Base-by-base conservation (phyloP, 2,329 filamentous ascomycete genomes). In the Cadophora sp. region DNA sequence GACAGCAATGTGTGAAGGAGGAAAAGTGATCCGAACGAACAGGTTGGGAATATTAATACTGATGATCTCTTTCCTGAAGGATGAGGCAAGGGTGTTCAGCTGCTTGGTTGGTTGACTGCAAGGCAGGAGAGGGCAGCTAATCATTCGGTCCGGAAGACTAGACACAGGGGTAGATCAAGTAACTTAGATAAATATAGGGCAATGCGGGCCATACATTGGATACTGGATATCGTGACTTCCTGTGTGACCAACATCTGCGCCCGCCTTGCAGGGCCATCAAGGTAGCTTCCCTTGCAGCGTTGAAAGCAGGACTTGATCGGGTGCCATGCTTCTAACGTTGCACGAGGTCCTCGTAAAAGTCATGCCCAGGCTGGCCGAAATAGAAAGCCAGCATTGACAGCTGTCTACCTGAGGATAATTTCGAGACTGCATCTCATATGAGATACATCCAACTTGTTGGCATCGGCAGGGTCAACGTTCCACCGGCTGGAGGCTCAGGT, bases 381-480 rank as follows among this genome's bases (percentile, higher is more conserved):
- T 12, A 37, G 7, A 58, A 11, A 34, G 29, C 1, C 53, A 22
- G 4, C n/a, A 22, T 58, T 1, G 34, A 14, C 9, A 24, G 27
- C 19, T 58, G 26, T 46, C 16, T 59, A 26, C 22, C 55, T 58
- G 19, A 22, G n/a, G 22, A 40, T 16, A 24, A 22, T 24, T 40
- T 40, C 55, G 31, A 43, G 55, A 40, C 31, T 40, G 6, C 29
- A 58, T 37, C 27, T 37, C 29, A n/a, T 24, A 11, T 26, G 22
- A 40, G 34, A 37, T 24, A 59, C 22, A 34, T 37, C 29, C n/a
- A 59, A 40, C 34, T 59, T 26, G 2, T 59, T 19, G 31, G 55
- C 55, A 4, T 59, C 55, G 55, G 12, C 34, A 59, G 34, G 55
- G n/a, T 59, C 55, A 59, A 59, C 34, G 55, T 59, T 59, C 55